Conservation (phyloP, 148 eudicot genomes). For the Polygonum maritimum region DNA sequence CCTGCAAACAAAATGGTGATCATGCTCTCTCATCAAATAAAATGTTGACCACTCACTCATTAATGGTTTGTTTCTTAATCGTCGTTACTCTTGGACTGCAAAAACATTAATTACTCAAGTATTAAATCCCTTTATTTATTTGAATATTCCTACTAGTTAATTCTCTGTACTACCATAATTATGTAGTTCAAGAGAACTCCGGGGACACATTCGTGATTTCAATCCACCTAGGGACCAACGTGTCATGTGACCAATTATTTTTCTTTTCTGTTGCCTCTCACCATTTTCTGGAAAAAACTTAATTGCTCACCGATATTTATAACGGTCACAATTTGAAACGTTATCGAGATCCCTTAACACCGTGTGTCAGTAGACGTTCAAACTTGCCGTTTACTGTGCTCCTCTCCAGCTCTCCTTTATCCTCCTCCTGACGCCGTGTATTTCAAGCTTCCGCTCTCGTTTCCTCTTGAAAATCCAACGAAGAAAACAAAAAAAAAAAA, state of each 20-base stretch:
- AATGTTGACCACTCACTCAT: not conserved
- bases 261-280: not conserved
- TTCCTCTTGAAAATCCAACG: conserved; percentile 5
- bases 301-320: conserved; percentile 3
- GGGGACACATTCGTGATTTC: not conserved
- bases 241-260: not conserved
- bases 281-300: not conserved
- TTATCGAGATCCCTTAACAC: conserved; percentile 4
- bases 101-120: not conserved
- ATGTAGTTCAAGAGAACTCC: not conserved
- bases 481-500: not conserved
- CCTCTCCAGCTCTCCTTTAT: not conserved
- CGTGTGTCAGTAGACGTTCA: conserved; percentile 1
- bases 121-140: not conserved
- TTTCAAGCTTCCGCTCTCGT: not conserved
- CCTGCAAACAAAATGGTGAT: not conserved
- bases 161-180: not conserved
- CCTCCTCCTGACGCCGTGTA: conserved; percentile 8
- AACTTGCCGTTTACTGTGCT: not conserved
- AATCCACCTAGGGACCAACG: not conserved
- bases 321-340: conserved; percentile 10
- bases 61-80: not conserved
- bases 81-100: not conserved
- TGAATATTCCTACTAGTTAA: not conserved
- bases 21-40: conserved; percentile 1